Conservation (phyloP, 768 basidiomycete genomes). For the Rubroboletus pulcherrimus region DNA sequence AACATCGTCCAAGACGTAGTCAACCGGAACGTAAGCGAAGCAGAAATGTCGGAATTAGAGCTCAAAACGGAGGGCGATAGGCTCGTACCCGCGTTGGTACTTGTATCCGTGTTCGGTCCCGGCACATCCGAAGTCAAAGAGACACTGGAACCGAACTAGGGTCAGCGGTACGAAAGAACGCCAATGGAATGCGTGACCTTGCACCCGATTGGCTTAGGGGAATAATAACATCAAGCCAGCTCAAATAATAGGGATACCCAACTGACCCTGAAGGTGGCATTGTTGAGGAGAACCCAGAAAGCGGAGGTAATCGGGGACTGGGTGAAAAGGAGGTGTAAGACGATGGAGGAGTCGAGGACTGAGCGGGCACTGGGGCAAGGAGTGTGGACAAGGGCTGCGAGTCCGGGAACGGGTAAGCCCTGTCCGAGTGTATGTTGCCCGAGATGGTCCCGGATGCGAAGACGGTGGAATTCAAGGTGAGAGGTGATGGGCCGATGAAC, state of each 20-base stretch:
- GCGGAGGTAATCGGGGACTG: background rate
- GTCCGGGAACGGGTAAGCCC: conserved; percentile 10
- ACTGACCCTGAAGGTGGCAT: conserved; percentile 2
- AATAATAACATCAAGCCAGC: background rate
- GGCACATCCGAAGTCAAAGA: background rate
- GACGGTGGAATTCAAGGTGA: conserved; percentile 14
- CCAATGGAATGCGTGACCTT: conserved; percentile 9
- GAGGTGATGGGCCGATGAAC: conserved; percentile 22
- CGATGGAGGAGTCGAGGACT: background rate
- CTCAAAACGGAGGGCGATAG: conserved; percentile 1
- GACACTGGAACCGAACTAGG: background rate
- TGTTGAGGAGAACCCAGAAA: background rate
- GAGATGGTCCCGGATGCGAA: conserved; percentile 6
- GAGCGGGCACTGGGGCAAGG: conserved; percentile 7
- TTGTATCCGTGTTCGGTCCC: conserved; percentile 1
- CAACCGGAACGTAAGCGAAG: background rate
- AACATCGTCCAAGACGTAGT: background rate
- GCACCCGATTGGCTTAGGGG: background rate
- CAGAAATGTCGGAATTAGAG: conserved; percentile 19
- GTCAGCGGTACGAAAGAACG: conserved; percentile 1
- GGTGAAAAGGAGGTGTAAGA: background rate
- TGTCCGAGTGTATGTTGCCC: conserved; percentile 6
- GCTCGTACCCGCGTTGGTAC: conserved; percentile 21
- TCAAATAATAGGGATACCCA: background rate
- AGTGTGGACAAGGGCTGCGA: conserved; percentile 20